Percentiles rank a stretch among this genome's conserved stretches.
Evolutionary conservation across 2,329 filamentous ascomycete species (phyloP).

Genomic region (Xylariales sp.): DNA sequence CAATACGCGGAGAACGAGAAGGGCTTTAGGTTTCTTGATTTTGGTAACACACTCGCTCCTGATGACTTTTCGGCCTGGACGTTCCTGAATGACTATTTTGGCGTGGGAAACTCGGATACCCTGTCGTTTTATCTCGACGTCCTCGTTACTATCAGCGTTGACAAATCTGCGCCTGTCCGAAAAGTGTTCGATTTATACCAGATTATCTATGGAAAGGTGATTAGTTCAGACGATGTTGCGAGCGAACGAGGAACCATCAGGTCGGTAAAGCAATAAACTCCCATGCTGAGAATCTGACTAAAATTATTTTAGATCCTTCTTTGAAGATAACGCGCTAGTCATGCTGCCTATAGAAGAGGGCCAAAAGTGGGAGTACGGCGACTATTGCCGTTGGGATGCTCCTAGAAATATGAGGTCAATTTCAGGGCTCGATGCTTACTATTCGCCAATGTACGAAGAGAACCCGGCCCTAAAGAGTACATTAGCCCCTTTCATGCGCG

Average conservation of each 20-base stretch:
- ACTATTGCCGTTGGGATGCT: constrained; percentile 11
- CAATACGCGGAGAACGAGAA: background rate
- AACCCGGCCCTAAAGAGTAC: background rate
- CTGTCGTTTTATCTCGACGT: constrained; percentile 10
- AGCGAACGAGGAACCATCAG: constrained; percentile 1
- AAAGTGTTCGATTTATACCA: constrained; percentile 13
- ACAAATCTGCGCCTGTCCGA: background rate
- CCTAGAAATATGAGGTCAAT: constrained; percentile 1
- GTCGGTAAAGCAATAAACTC: background rate
- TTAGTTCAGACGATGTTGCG: constrained; percentile 1
- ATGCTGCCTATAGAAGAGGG: background rate
- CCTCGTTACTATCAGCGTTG: background rate
- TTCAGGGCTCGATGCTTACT: constrained; percentile 6
- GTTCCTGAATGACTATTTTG: constrained; percentile 14
- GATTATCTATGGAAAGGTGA: constrained; percentile 9
- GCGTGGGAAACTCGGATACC: background rate
- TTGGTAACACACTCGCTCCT: constrained; percentile 14
- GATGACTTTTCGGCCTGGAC: constrained; percentile 7
- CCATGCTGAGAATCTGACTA: background rate
- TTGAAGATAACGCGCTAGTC: constrained; percentile 7
- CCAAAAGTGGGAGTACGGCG: constrained; percentile 2
- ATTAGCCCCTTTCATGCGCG: constrained; percentile 9
- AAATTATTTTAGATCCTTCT: background rate
- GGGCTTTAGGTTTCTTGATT: constrained; percentile 7
- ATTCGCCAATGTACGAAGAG: background rate